Evolutionary conservation across 2,329 filamentous ascomycete species (phyloP).

Genomic region (Blumeria graminis): DNA sequence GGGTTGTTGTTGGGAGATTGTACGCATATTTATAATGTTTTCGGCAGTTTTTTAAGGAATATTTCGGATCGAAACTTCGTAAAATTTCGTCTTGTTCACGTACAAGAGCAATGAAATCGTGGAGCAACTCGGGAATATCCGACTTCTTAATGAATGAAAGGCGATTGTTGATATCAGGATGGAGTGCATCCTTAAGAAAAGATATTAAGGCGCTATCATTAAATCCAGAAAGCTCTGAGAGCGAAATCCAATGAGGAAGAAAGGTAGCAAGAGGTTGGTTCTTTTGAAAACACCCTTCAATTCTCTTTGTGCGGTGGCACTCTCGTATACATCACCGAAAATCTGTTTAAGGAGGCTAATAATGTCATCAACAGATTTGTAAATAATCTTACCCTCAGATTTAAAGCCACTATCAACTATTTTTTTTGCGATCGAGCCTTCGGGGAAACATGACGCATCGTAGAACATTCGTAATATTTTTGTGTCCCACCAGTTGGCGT

Average conservation of each 20-base stretch:
- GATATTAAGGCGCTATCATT: neutral
- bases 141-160: neutral
- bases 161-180: neutral
- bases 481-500: neutral
- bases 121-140: neutral
- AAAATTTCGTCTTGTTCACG: neutral
- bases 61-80: neutral
- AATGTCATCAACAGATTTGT: neutral
- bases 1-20: neutral
- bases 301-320: neutral
- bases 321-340: neutral
- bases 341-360: neutral
- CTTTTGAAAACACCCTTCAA: neutral
- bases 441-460: neutral
- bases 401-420: neutral
- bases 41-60: neutral
- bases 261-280: neutral
- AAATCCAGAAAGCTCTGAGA: neutral
- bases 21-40: neutral
- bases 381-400: neutral
- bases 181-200: neutral
- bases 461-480: neutral
- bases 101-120: neutral
- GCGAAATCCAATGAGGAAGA: neutral
- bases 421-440: neutral